Evolutionary conservation across 140 eudicot genomes (phyloP).

Genomic region (Flaveria floridana): DNA sequence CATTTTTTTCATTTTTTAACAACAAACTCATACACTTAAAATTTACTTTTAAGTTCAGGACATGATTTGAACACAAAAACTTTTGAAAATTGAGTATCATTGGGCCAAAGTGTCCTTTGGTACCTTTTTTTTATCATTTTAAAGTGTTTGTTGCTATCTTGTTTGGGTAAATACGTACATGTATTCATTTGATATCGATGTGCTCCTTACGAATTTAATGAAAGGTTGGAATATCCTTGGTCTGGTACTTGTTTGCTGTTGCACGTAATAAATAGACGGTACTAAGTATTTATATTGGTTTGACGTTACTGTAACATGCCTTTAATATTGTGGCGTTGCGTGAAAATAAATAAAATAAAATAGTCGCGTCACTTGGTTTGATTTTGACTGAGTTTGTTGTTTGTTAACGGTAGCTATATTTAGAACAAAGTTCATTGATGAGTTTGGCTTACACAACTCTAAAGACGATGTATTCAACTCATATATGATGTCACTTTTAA

Average conservation of each 20-base stretch:
- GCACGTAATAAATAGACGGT: constrained; percentile 15
- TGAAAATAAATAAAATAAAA: background rate
- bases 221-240: constrained; percentile 1
- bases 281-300: background rate
- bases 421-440: background rate
- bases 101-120: too few relatives aligned
- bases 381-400: constrained; percentile 2
- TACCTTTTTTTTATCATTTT: background rate
- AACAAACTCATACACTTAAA: too few relatives aligned
- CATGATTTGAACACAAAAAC: too few relatives aligned
- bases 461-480: too few relatives aligned
- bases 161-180: background rate
- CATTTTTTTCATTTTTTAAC: too few relatives aligned
- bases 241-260: constrained; percentile 23
- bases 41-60: too few relatives aligned
- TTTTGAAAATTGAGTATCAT: too few relatives aligned
- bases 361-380: background rate
- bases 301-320: background rate
- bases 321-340: background rate
- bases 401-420: background rate
- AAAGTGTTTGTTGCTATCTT: background rate
- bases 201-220: background rate
- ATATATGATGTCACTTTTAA: too few relatives aligned
- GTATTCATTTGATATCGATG: background rate
- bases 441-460: too few relatives aligned